Base-by-base conservation (phyloP, 1,284 basidiomycete genomes). In the Cutaneotrichosporon dermatis region DNA sequence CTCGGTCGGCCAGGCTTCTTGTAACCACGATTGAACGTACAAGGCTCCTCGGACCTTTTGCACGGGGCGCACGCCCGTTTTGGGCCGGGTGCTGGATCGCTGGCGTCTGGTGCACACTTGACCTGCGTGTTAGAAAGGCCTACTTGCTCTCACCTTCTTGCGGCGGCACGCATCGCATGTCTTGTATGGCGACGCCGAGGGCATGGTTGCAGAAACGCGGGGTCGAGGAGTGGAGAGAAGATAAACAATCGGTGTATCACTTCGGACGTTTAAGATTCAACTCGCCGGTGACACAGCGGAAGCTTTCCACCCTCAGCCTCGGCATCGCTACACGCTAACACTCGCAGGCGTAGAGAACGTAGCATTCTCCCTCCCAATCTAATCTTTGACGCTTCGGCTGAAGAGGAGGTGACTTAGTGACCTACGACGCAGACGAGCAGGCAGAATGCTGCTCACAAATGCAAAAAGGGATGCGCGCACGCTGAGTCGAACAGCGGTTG, bases 1-100 rank as follows among this genome's bases (percentile, higher is more conserved):
- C 36, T 15, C 8, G 61, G 61, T 7, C 61, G 51, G 1, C 61
- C 61, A 3, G 61, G 61, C 52, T 59, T 56, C 58, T 63, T 63
- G 55, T 59, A 55, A n/a, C 59, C 52, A 35, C 57, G 57, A 4
- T 50, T 50, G 43, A 44, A 49, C 6, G 58, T 63, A 46, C 61
- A 63, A 12, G 7, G 16, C 37, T 57, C 56, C 8, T 43, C 44
- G 5, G 41, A 11, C 15, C 51, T 51, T 8, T 33, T 16, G 37
- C 59, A 61, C 0, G 55, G 45, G 34, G 34, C 37, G 15, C 59
- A 61, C 5, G 40, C 25, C 37, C 10, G 48, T 13, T n/a, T 33
- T 34, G 8, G 16, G 8, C 4, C 16, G 3, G 4, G 44, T 25
- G 25, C 25, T 25, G 25, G 25, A 25, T 25, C 44, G 2, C 16